Evolutionary conservation across 257 asterid species (phyloP), one percentile per base, ranked within the genome.

Genomic region (Jasminum sambac): DNA sequence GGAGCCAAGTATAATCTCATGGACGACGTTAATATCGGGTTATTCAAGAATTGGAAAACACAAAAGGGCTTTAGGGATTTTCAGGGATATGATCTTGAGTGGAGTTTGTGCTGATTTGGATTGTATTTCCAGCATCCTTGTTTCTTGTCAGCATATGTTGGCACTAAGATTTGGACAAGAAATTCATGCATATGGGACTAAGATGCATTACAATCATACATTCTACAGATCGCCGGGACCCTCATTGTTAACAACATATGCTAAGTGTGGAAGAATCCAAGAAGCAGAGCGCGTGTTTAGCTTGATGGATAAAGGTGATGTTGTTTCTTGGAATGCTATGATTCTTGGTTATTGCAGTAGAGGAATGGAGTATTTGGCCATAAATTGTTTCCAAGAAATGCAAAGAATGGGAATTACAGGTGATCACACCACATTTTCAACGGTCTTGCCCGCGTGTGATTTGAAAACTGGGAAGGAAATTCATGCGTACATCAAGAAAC

Each of bases 21-120:
- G 87, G 87, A 83, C 87, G 11, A 77, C 73, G 50, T 69, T 83
- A 81, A 74, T 80, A 43, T 77, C 84, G 8, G 87, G 84, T 11
- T 80, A 68, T 73, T 83, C 81, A 25, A 75, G 80, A 64, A 80
- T 30, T n/a, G 83, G 81, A 43, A 25, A 80, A 16, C 77, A 72
- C 38, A 67, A 34, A 25, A 17, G 8, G 0, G 25, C 81, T 1
- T 26, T 83, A 17, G 26, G 66, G 44, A 69, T 72, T 3, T 80
- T 77, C 58, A 72, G 77, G 76, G 63, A 72, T 26, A 80, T 83
- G 85, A 62, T 80, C 11, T 2, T 6, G 40, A 38, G 11, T 9
- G 68, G 77, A 17, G 77, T 70, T 68, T 69, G 17, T 67, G 52
- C 81, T 16, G 85, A 77, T 79, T 38, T 80, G 39, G 83, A 77